Conservation (phyloP, 2,329 filamentous ascomycete species). For the Whalleya microplaca region DNA sequence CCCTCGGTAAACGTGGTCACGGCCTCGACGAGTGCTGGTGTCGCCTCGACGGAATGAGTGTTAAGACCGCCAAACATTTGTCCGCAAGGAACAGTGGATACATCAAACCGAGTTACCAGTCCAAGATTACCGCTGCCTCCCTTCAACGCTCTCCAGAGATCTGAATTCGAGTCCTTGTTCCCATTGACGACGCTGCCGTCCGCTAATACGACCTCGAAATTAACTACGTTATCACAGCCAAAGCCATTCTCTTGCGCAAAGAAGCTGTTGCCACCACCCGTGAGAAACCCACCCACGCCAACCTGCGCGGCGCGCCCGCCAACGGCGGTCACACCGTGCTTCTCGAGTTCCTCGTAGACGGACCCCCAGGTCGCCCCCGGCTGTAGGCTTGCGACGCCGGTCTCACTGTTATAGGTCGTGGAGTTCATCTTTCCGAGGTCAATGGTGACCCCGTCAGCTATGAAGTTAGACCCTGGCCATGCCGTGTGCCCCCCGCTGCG, state of each 20-base stretch:
- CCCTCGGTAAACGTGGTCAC: background rate
- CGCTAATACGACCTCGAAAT: conserved; percentile 47
- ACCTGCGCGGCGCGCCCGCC: conserved; percentile 33
- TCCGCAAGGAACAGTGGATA: background rate
- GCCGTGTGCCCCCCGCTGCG: conserved; percentile 34
- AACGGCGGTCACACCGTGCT: conserved; percentile 31
- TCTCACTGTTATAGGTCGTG: conserved; percentile 35
- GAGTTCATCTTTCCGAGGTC: conserved; percentile 35
- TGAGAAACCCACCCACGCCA: conserved; percentile 35
- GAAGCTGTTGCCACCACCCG: conserved; percentile 36
- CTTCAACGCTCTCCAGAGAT: conserved; percentile 46
- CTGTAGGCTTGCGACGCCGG: conserved; percentile 36
- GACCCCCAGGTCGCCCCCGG: conserved; percentile 34
- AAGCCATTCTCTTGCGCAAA: conserved; percentile 39
- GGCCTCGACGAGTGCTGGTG: background rate
- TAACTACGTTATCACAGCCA: conserved; percentile 44
- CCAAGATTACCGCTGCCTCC: conserved; percentile 49
- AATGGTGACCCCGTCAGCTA: conserved; percentile 31
- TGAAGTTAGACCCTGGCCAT: conserved; percentile 29
- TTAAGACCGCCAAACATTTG: background rate
- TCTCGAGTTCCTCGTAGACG: conserved; percentile 29
- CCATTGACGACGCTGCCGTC: conserved; percentile 45
- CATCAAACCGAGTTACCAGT: conserved; percentile 28
- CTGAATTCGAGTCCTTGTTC: conserved; percentile 37
- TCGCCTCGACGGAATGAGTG: background rate